Evolutionary conservation across 768 basidiomycete species (phyloP), one percentile per base, ranked within the genome.

Genomic region (Albatrellus ellisii): DNA sequence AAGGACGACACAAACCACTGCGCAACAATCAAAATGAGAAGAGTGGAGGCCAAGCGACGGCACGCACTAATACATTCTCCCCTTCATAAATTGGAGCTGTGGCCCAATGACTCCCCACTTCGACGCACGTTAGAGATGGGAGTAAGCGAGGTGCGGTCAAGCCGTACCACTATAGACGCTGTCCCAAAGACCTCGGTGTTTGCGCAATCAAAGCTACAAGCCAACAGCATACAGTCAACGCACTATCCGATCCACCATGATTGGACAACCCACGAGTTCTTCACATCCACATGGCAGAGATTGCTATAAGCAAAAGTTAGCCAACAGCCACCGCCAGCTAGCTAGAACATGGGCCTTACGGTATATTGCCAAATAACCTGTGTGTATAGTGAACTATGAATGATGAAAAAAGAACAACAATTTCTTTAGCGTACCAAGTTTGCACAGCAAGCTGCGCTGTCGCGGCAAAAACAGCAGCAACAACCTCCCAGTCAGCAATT

Each of bases 391-490:
- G 15, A 36, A 2, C 17, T 3, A 4, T 18, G 14, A 28, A 22
- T 21, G 11, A 5, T 36, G 8, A 9, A 21, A 2, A n/a, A 7
- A 2, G 35, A 7, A 18, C 18, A 24, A 8, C 12, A 9, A 15
- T 37, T 1, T 14, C 11, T 1, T 11, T 46, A 45, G 26, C 29
- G 53, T 46, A 53, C 59, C 58, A 81, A 4, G 73, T 54, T 51
- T 78, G 77, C 1, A 80, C 75, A 4, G 68, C 75, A 7, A 80
- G 64, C 51, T 79, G 78, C 9, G 72, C 72, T 3, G 78, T 80
- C 26, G 73, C 78, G 0, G 77, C 73, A 32, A 83, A 55, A 9
- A 71, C 49, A 9, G 69, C 68, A 4, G 53, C 43, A 38, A 53
- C 49, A 27, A 58, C 42, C 43, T 57, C 57, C 12, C 18, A 14